Percentiles rank a stretch among this genome's conserved stretches.
phyloP scores from a whole-genome alignment of 805 yeast species.

The Pachysolen tannophilus region DNA sequence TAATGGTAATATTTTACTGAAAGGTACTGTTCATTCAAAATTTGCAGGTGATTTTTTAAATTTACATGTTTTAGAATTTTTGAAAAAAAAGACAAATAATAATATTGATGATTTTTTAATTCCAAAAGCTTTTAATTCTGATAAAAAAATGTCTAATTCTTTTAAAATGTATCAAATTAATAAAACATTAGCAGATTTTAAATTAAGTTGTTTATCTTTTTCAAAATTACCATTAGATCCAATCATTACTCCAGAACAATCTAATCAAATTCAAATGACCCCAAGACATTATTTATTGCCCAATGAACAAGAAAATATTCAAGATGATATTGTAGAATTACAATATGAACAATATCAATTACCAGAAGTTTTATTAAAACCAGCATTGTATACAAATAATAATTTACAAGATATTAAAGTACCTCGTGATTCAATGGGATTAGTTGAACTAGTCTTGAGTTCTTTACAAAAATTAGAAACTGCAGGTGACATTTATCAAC shows the following conservation, averaged over 20 bases:
- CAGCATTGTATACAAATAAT: slow-evolving; percentile 35
- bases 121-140: slow-evolving; percentile 22
- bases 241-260: slow-evolving; percentile 19
- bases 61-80: slow-evolving; percentile 47
- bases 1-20: slow-evolving; percentile 64
- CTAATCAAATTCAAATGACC: slow-evolving; percentile 29
- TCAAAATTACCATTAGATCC: slow-evolving; percentile 22
- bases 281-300: slow-evolving; percentile 52
- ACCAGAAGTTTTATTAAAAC: slow-evolving; percentile 67
- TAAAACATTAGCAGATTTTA: slow-evolving; percentile 40
- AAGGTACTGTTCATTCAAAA: slow-evolving; percentile 57
- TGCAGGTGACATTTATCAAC: slow-evolving; percentile 29
- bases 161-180: slow-evolving; percentile 31
- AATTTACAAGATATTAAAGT: slow-evolving; percentile 32
- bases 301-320: slow-evolving; percentile 20
- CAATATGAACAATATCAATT: slow-evolving; percentile 46
- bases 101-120: slow-evolving; percentile 26
- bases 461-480: slow-evolving; percentile 39
- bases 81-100: slow-evolving; percentile 26
- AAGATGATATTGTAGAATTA: slow-evolving; percentile 33
- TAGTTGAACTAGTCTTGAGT: slow-evolving; percentile 35
- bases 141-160: slow-evolving; percentile 23
- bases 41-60: slow-evolving; percentile 84
- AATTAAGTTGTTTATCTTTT: slow-evolving; percentile 23
- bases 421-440: slow-evolving; percentile 43